Base-by-base conservation (phyloP, 169 alveolate genomes). In the Plasmodium vivax region DNA sequence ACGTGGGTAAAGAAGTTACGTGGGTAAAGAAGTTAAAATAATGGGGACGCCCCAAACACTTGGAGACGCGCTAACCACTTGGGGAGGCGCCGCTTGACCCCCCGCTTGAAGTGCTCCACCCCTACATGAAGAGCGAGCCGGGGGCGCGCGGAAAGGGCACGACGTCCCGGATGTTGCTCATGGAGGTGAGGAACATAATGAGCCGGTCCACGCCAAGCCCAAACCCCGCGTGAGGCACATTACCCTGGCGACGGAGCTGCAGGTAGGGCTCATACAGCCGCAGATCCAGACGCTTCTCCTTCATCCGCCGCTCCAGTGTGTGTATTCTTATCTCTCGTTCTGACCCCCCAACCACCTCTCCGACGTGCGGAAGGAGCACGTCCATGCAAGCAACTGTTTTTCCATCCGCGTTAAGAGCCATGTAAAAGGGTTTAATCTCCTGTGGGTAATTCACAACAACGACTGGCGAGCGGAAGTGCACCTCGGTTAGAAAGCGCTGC, bases 181-280 rank as follows among this genome's bases (percentile, higher is more conserved):
- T 97, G 36, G 99, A 99, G 51, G 99, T 98, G 38, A 98, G 96
- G 96, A 98, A 97, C 99, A 99, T 98, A 47, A 99, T 97, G 19
- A 99, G 95, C 82, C 99, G 97, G 96, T 99, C 99, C 82, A 98
- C 97, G 62, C 99, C 99, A 30, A 99, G 97, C 16, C 99, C 99
- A 93, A 99, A 99, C 56, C 99, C 99, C 27, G 99, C 97, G 83
- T 99, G 99, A 47, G 99, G 99, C 43, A 98, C 98, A 58, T 99
- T 96, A 43, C 99, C 99, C 95, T 97, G 98, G 96, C 97, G 97
- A 93, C 99, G 98, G 79, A 98, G 96, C 71, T 98, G 98, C 74
- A 98, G 71, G 96, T 98, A 98, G 95, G 99, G 95, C 82, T 97
- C 97, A 93, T 98, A 98, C 83, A 96, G 96, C 23, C 82, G 93